Conservation (phyloP, 208 protist genomes). For the Leishmania braziliensis region DNA sequence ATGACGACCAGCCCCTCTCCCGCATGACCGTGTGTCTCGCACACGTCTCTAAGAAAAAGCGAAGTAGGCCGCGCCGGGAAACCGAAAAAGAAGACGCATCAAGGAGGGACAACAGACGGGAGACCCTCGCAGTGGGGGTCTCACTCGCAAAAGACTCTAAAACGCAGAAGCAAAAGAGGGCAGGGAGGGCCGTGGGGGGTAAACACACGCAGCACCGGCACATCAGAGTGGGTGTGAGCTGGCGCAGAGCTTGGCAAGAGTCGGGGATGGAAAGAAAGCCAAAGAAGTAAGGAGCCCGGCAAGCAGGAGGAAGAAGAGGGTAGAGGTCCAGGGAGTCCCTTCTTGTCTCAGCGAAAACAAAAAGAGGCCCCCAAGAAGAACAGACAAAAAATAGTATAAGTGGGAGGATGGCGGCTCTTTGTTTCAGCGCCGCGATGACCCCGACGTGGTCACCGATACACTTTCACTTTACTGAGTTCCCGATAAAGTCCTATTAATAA, state of each 20-base stretch:
- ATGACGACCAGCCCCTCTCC: background rate
- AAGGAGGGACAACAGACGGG: background rate
- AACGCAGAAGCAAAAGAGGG: background rate
- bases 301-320: background rate
- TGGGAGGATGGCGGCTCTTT: background rate
- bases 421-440: background rate
- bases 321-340: background rate
- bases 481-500: background rate
- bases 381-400: background rate
- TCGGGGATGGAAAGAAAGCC: background rate
- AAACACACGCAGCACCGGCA: background rate
- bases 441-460: background rate
- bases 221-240: background rate
- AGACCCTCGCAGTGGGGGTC: background rate
- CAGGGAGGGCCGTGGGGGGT: too few species aligned
- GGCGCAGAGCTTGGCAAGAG: background rate
- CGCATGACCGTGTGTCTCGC: background rate
- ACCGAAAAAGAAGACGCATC: background rate
- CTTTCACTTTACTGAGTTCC: background rate
- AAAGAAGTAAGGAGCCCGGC: background rate
- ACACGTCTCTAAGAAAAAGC: background rate
- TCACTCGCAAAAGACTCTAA: background rate
- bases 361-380: background rate
- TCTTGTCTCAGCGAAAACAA: slow-evolving; percentile 1
- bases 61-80: background rate